Evolutionary conservation across 305 asterid species (phyloP).

Genomic region (Andrographis paniculata): DNA sequence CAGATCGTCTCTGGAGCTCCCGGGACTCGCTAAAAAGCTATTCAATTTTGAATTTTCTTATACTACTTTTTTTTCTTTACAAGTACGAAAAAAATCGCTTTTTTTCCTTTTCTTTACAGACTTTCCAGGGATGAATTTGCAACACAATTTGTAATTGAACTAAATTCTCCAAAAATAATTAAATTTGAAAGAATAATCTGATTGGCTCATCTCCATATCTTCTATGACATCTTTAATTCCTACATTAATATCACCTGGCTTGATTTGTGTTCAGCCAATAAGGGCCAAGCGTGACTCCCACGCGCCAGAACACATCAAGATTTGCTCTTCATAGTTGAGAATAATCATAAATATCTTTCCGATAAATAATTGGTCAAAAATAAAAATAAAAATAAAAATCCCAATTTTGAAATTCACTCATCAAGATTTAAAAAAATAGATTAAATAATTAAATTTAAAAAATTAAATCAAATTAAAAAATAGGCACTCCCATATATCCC

Average conservation of each 20-base stretch:
- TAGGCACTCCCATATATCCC: not conserved
- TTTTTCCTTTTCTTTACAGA: no score
- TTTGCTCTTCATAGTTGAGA: not conserved
- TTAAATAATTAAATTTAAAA: no score
- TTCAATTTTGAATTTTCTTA: no score
- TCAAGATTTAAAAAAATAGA: no score
- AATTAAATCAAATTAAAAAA: no score
- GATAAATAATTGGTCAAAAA: not conserved
- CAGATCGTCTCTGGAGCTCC: no score
- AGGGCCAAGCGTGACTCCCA: not conserved
- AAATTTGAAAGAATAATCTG: not conserved
- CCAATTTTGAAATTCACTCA: no score
- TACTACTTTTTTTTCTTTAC: slow-evolving; percentile 12
- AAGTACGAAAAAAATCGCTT: slow-evolving; percentile 18
- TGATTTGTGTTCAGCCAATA: slow-evolving; percentile 1
- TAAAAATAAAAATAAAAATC: no score
- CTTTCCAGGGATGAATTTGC: slow-evolving; percentile 16
- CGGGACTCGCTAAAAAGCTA: no score
- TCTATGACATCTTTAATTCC: slow-evolving; percentile 23
- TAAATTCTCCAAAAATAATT: not conserved
- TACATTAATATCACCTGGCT: slow-evolving; percentile 20
- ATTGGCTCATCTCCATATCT: not conserved
- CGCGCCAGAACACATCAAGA: not conserved
- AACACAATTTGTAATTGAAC: slow-evolving; percentile 1
- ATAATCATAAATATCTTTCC: no score